Base-by-base conservation (phyloP, 345 rosid species). In the Citrus mangshanensis region DNA sequence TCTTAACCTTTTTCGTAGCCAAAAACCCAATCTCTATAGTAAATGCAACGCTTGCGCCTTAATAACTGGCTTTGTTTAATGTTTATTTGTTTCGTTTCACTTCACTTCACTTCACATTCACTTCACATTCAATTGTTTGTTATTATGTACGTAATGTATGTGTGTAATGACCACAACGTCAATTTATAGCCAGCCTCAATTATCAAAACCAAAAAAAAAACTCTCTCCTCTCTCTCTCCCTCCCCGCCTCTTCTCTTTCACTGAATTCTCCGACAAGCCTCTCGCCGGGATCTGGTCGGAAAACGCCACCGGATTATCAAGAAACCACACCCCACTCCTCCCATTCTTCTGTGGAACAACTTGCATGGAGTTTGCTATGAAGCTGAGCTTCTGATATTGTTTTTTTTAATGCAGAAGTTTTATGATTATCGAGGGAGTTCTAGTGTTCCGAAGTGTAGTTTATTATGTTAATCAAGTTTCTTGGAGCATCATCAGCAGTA, bases 281-380 rank as follows among this genome's bases (percentile, higher is more conserved):
- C 67, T 83, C 35, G 85, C 82, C 87, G 86, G 81, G 77, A 86
- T 85, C 88, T 79, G 74, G 60, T 81, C 80, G 71, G 82, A 9
- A 62, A 69, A 42, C 42, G 28, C 77, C 73, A 61, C 63, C 78
- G 85, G 82, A 9, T 55, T 70, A 61, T 56, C 30, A 34, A 56
- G 2, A 74, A 74, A 56, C 30, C 69, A 18, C 1, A 13, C 13
- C 38, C 60, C 62, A 19, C 65, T 30, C 4, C 46, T 58, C 59
- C 30, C 59, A 35, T 1, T 38, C 58, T 54, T 54, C 22, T 0
- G 22, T 54, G 6, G 58, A 54, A 54, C 51, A 18, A 18, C 58
- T 54, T 54, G 80, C 49, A 59, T 46, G 76, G 60, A 55, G 25
- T 72, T 80, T 51, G 68, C 40, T 74, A 13, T 22, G 38, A 55